Evolutionary conservation across 768 basidiomycete species (phyloP), one percentile per base, ranked within the genome.

Genomic region (Tulasnella sp.): DNA sequence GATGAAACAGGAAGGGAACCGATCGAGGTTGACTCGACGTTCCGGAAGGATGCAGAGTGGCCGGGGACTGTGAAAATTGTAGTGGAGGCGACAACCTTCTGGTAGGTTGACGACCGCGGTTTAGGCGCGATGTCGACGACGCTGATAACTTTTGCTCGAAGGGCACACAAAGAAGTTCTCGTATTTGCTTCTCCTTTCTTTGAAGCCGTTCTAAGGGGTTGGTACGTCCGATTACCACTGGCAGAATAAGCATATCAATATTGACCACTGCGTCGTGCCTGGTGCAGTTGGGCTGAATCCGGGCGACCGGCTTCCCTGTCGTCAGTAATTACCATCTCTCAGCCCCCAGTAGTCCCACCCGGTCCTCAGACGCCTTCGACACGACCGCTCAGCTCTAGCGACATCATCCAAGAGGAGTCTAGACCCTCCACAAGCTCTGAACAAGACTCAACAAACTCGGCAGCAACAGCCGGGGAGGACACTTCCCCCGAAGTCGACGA

Each of bases 181-280:
- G 93, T 92, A 86, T 97, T 96, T 84, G 93, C 96, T 5, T 96
- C 95, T n/a, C 95, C 96, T 0, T 97, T 97, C 88, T 97, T 97
- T 85, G 93, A 96, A 86, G 95, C 94, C 24, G 93, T 95, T 12
- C 87, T 97, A 73, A 94, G 94, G 83, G 96, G 96, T 40, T 83
- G 83, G 86, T 87, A 82, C 81, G 86, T 40, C 40, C 16, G 28
- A 72, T 83, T 34, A 24, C 20, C 2, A 37, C 34, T 14, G 16
- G 20, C 20, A n/a, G 74, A 24, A 22, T 31, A 22, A 20, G 24
- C 77, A 77, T 14, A 40, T 34, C 28, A 28, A 69, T 44, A 34
- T 16, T 69, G 31, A 37, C 34, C 78, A 7, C 4, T 46, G 37
- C 78, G 48, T 48, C 20, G 24, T 50, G 75, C 60, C 60, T 69